Conservation (phyloP, 345 rosid species). For the Triadica sebifera region DNA sequence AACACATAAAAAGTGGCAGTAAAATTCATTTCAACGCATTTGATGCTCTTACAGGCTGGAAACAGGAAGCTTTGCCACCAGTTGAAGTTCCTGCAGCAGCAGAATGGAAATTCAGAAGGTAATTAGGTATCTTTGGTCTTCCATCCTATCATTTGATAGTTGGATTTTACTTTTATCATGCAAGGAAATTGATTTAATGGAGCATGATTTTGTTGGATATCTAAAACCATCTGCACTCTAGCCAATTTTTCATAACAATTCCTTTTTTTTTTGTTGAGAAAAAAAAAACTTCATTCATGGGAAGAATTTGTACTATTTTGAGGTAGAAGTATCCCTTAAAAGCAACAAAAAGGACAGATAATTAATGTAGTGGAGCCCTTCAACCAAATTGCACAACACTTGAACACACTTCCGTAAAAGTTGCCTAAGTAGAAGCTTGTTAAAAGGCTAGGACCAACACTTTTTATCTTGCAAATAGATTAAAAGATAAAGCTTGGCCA, state of each 20-base stretch:
- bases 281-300: not conserved
- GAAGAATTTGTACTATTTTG: not conserved
- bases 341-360: not conserved
- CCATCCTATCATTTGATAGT: not conserved
- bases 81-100: slow-evolving; percentile 97
- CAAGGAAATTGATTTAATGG: not conserved
- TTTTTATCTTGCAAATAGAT: not conserved
- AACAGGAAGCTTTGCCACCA: slow-evolving; percentile 78
- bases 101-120: slow-evolving; percentile 94
- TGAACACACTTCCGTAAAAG: not conserved
- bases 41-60: slow-evolving; percentile 87
- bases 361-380: not conserved
- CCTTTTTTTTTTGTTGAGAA: not conserved
- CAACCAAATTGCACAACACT: not conserved
- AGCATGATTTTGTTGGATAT: not conserved
- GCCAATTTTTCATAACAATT: not conserved
- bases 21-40: slow-evolving; percentile 79
- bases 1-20: slow-evolving; percentile 49
- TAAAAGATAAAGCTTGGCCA: not conserved
- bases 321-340: not conserved
- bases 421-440: not conserved
- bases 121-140: not conserved
- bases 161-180: not conserved
- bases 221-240: not conserved
- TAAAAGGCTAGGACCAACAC: not conserved